Conservation (phyloP, 2,329 filamentous ascomycete species). For the Lithohypha guttulata region DNA sequence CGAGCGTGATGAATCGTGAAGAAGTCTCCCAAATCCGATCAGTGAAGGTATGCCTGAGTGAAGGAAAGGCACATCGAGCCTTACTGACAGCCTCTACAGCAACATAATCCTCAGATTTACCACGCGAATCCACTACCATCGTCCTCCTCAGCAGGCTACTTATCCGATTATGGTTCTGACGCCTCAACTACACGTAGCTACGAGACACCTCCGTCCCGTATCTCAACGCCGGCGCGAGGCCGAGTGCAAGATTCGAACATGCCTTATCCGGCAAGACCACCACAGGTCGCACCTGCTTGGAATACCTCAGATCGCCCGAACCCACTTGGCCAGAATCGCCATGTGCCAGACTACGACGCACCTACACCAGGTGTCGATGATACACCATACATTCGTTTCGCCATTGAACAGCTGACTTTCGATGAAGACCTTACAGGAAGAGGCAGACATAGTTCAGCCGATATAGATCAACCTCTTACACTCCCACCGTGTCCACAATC, state of each 20-base stretch:
- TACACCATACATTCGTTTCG: constrained; percentile 78
- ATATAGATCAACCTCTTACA: constrained; percentile 9
- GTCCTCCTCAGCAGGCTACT: constrained; percentile 37
- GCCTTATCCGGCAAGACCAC: constrained; percentile 17
- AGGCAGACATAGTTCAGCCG: constrained; percentile 39
- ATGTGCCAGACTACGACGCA: constrained; percentile 25
- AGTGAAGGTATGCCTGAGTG: constrained; percentile 29
- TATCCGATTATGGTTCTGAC: constrained; percentile 33
- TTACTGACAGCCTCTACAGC: too few relatives aligned
- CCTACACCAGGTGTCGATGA: constrained; percentile 72
- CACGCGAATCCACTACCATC: constrained; percentile 36
- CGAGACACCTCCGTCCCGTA: constrained; percentile 34
- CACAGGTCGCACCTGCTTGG: constrained; percentile 16
- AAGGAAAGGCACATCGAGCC: constrained; percentile 11
- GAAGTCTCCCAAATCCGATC: constrained; percentile 25
- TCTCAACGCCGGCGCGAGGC: constrained; percentile 18
- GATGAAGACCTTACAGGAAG: constrained; percentile 53
- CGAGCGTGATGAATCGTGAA: constrained; percentile 25
- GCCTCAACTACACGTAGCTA: constrained; percentile 29
- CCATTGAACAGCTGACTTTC: constrained; percentile 74
- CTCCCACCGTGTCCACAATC: constrained; percentile 2
- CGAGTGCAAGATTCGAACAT: constrained; percentile 19
- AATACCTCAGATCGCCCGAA: too few relatives aligned
- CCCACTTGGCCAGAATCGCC: constrained; percentile 23
- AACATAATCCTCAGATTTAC: constrained; percentile 34